Base-by-base conservation (phyloP, 2,329 filamentous ascomycete genomes). In the Berkeleyomyces basicola region DNA sequence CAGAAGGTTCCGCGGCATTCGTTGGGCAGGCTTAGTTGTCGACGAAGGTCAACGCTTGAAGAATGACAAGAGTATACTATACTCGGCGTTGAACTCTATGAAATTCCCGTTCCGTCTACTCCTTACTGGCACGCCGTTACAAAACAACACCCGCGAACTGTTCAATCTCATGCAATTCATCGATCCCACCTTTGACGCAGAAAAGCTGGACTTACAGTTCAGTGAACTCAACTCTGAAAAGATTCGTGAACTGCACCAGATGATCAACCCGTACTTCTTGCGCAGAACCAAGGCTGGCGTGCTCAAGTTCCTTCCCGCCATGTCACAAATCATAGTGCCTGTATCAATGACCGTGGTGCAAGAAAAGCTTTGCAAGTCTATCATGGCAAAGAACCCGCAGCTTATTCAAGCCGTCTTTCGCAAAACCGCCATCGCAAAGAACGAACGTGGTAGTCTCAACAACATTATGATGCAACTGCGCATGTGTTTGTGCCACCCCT, bases 81-180 rank as follows among this genome's bases (percentile, higher is more conserved):
- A 97, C 71, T 78, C 78, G 42, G 84, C 87, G 2, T 77, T 99
- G 5, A 81, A 76, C 49, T 78, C 82, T 2, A 82, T 96, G 72
- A 86, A 82, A 59, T 84, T 91, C 39, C 88, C 88, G 0, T 96
- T 93, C 74, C 85, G 90, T 61, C 79, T 96, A 46, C 79, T 99
- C 1, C 78, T 99, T 42, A 97, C 92, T 73, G 90, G 85, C 1
- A 99, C 93, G 0, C 93, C 93, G 0, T 75, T 99, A 10, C 93
- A 99, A 69, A 99, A 99, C 73, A 97, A 96, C 71, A 88, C 90
- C 67, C 82, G 90, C 57, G 93, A 99, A 72, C 77, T 99, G 0
- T 97, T 97, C 76, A 99, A 96, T 70, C 78, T 99, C n/a, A 75
- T 99, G 3, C 92, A 97, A 67, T 99, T 99, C 72, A 80, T 96